Evolutionary conservation across 176 grass and related monocot species (phyloP).

Genomic region (Raddia distichophylla): DNA sequence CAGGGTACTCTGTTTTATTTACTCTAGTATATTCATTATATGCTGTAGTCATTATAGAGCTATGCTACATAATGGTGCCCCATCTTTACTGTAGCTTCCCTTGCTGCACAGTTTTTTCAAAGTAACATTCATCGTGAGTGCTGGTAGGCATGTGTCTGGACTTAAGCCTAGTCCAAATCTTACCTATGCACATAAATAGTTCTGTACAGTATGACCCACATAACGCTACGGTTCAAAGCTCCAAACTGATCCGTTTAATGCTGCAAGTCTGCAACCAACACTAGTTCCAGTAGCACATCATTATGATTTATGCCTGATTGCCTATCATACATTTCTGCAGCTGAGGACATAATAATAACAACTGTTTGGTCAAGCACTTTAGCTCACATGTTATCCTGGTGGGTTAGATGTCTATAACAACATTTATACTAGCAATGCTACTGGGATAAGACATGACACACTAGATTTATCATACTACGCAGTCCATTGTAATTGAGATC

Average conservation of each 20-base stretch:
- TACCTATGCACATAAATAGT: neutral
- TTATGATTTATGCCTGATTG: neutral
- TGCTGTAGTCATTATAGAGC: neutral
- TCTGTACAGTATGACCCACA: neutral
- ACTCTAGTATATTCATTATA: neutral
- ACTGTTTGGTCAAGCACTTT: neutral
- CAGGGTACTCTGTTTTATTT: no score
- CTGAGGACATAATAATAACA: neutral
- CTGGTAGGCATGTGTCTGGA: neutral
- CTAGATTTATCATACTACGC: neutral
- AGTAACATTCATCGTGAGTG: neutral
- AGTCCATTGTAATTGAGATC: neutral
- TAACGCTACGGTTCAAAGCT: no score
- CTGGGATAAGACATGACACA: no score
- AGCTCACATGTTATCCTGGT: neutral
- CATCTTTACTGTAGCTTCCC: neutral
- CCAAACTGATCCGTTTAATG: neutral
- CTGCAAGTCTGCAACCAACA: neutral
- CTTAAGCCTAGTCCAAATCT: neutral
- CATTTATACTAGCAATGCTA: neutral
- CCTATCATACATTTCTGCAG: neutral
- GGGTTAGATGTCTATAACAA: neutral
- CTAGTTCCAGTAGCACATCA: neutral
- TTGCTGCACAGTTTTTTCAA: neutral
- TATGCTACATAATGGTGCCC: neutral